Conservation (phyloP, 345 rosid genomes). For the Gossypium raimondii region DNA sequence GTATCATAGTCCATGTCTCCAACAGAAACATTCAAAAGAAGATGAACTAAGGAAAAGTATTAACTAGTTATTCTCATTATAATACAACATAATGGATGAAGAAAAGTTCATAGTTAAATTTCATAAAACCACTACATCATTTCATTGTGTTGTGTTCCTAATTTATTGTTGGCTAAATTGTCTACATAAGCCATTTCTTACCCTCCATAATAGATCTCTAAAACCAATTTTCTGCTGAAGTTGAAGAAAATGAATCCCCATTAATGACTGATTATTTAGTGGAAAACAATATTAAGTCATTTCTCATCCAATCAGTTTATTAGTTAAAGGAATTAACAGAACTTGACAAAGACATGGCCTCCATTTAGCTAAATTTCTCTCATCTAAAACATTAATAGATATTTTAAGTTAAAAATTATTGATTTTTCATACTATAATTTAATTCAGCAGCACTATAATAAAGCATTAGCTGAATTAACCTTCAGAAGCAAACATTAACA, state of each 20-base stretch:
- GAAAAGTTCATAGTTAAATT: not conserved
- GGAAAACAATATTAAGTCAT: not conserved
- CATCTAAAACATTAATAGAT: not conserved
- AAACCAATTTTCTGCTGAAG: not conserved
- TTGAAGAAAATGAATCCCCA: not conserved
- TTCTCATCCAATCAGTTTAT: not conserved
- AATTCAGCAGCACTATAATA: not conserved
- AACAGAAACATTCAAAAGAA: not conserved
- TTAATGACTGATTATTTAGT: not conserved
- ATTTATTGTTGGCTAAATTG: not conserved
- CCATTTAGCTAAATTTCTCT: not conserved
- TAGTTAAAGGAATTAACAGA: not conserved
- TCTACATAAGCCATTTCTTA: not conserved
- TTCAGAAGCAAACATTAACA: not conserved
- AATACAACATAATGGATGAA: not conserved
- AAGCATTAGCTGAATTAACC: not conserved
- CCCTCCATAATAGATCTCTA: not conserved
- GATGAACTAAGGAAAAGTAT: not conserved
- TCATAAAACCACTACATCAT: not conserved
- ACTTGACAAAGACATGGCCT: not conserved
- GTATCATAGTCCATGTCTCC: not conserved
- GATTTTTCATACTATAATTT: not conserved
- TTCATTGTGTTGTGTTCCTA: not conserved
- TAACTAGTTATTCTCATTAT: not conserved
- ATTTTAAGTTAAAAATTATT: not conserved